Evolutionary conservation across 2,329 filamentous ascomycete genomes (phyloP), one percentile per base, ranked within the genome.

Genomic region (Rutstroemia sp.): DNA sequence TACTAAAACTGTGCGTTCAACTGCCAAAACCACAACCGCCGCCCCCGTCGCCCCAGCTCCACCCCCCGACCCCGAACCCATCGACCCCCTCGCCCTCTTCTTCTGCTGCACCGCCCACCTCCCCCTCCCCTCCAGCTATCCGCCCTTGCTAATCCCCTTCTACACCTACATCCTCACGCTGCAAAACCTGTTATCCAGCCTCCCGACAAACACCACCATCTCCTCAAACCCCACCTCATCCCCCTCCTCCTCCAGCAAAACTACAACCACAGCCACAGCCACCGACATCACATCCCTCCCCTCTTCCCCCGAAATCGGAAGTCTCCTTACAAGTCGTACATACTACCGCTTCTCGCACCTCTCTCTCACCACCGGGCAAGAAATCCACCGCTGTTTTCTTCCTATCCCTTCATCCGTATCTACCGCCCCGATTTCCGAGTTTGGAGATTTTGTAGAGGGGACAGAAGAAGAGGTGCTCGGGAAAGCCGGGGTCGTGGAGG

Each of bases 341-440:
- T 55, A 55, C 19, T 55, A 37, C 9, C 53, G 53, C 2, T 55
- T 51, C 16, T 51, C 46, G 4, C 53, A 55, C 7, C 47, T 55
- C 1, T 30, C 25, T 2, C 5, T 55, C 12, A 23, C 47, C 5
- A 55, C 53, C 4, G 34, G 17, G n/a, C 41, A 39, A 10, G 53
- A 55, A 7, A 41, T 44, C 37, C 53, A 55, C 37, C 38, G 53
- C 9, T 55, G 37, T 25, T 55, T 55, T 7, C 5, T 55, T 1
- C 5, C 37, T 7, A 45, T 42, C 25, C 46, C 46, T 4, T 9
- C 23, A 50, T 12, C 25, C 7, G 5, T 3, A 1, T 2, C 46
- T 9, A 2, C 23, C 3, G 21, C 21, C 2, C 21, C 21, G 21
- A 4, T 23, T 2, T 23, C 21, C 21, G 23, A 23, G 23, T 23